Percentiles rank a stretch among this genome's conserved stretches.
Evolutionary conservation across 352 stramenopile species (phyloP).

Genomic region (Phytophthora foliorum): DNA sequence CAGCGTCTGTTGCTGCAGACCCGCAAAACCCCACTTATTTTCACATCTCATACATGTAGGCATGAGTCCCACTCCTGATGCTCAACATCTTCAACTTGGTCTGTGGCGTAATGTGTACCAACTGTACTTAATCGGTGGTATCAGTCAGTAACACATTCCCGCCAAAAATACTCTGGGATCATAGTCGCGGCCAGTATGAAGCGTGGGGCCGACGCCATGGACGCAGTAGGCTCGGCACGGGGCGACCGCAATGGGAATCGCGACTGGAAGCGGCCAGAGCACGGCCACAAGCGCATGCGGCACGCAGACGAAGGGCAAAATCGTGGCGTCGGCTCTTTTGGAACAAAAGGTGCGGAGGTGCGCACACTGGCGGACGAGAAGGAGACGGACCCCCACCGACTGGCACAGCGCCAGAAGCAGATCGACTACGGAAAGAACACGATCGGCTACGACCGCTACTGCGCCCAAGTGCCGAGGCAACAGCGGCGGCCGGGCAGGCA

Average conservation of each 20-base stretch:
- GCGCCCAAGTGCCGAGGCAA: slow-evolving; percentile 62
- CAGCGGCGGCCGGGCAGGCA: slow-evolving; percentile 56
- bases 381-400: slow-evolving; percentile 81
- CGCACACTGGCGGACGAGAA: slow-evolving; percentile 65
- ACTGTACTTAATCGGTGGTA: background rate
- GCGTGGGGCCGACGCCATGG: slow-evolving; percentile 29
- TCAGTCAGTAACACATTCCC: slow-evolving; percentile 17
- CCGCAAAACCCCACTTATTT: too few relatives aligned
- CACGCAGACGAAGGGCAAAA: background rate
- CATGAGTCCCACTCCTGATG: too few relatives aligned
- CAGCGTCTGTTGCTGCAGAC: background rate
- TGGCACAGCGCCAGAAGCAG: slow-evolving; percentile 94
- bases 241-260: slow-evolving; percentile 2
- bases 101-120: background rate
- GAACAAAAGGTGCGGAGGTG: slow-evolving; percentile 29
- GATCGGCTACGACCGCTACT: slow-evolving; percentile 91
- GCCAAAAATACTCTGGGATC: slow-evolving; percentile 39
- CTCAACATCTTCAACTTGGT: slow-evolving; percentile 11
- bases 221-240: background rate
- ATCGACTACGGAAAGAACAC: slow-evolving; percentile 95
- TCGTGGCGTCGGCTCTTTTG: background rate
- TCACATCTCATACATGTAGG: too few relatives aligned
- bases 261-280: background rate
- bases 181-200: slow-evolving; percentile 23
- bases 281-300: slow-evolving; percentile 35